Percentiles rank a stretch among this genome's conserved stretches.
Evolutionary conservation across 2,329 filamentous ascomycete genomes (phyloP).

Genomic region (Thielaviopsis populi): DNA sequence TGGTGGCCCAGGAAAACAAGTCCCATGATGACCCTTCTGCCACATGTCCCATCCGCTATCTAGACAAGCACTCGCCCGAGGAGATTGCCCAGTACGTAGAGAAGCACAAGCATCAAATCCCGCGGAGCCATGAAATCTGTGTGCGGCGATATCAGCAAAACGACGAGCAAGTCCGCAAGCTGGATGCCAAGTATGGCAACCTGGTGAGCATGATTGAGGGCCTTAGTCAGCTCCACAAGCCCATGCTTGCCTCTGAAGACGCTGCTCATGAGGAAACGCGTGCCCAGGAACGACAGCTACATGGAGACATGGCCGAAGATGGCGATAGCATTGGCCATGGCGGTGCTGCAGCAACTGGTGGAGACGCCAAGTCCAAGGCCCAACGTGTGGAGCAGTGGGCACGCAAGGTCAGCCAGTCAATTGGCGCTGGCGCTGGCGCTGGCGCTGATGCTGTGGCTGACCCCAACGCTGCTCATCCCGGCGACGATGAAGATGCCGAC

Average conservation of each 20-base stretch:
- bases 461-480: constrained; percentile 20
- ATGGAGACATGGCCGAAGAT: constrained; percentile 31
- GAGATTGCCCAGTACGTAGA: constrained; percentile 90
- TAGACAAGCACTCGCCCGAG: constrained; percentile 84
- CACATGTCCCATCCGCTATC: constrained; percentile 82
- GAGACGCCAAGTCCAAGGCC: constrained; percentile 24
- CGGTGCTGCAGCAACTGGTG: not conserved
- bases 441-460: constrained; percentile 23
- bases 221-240: constrained; percentile 72
- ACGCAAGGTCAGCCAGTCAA: constrained; percentile 47
- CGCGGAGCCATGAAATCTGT: constrained; percentile 84
- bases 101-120: constrained; percentile 87
- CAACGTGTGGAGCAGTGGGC: constrained; percentile 79
- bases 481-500: constrained; percentile 27
- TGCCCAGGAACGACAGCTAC: constrained; percentile 21
- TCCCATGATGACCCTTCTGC: constrained; percentile 37
- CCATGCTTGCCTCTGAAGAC: constrained; percentile 55
- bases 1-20: constrained; percentile 42
- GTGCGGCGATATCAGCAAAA: constrained; percentile 80
- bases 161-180: constrained; percentile 66
- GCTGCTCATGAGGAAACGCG: constrained; percentile 27
- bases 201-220: constrained; percentile 90
- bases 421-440: constrained; percentile 27
- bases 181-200: constrained; percentile 89
- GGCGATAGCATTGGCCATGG: constrained; percentile 19